Evolutionary conservation across 2,329 filamentous ascomycete genomes (phyloP).

Genomic region (Verticillium tricorpus): DNA sequence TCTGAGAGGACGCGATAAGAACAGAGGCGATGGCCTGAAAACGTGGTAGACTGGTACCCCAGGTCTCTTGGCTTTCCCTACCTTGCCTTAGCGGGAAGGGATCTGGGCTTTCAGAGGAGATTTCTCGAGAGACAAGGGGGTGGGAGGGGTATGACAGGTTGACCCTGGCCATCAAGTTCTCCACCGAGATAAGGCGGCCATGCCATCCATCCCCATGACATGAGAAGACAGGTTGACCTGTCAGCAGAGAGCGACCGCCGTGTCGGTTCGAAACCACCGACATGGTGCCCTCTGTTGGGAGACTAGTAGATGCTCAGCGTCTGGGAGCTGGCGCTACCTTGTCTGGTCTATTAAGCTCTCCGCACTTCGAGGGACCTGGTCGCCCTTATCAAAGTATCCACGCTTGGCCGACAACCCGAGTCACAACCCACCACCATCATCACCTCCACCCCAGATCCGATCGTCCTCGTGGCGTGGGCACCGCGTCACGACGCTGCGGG

Average conservation of each 20-base stretch:
- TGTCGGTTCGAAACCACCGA: slow-evolving; percentile 9
- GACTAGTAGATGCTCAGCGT: too few species aligned
- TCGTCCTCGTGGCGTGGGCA: background rate
- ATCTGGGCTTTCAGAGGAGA: too few species aligned
- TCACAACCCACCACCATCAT: background rate
- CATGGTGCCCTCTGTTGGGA: background rate
- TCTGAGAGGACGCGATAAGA: slow-evolving; percentile 5
- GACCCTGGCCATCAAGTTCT: background rate
- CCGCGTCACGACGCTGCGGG: background rate
- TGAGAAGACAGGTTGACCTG: background rate
- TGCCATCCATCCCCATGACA: background rate
- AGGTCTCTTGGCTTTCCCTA: background rate
- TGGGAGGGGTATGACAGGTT: too few species aligned
- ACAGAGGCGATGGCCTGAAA: background rate
- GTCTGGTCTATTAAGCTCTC: background rate
- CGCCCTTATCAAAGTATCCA: background rate
- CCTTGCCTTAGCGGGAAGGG: too few species aligned
- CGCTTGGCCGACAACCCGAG: background rate
- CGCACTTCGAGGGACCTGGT: too few species aligned
- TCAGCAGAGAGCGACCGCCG: background rate
- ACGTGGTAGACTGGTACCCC: background rate
- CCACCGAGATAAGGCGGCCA: slow-evolving; percentile 1
- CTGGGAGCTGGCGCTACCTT: too few species aligned
- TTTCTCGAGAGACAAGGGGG: too few species aligned
- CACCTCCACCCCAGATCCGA: background rate